Evolutionary conservation across 73 alveolate species (phyloP).

Genomic region (Paramecium pentaurelia): DNA sequence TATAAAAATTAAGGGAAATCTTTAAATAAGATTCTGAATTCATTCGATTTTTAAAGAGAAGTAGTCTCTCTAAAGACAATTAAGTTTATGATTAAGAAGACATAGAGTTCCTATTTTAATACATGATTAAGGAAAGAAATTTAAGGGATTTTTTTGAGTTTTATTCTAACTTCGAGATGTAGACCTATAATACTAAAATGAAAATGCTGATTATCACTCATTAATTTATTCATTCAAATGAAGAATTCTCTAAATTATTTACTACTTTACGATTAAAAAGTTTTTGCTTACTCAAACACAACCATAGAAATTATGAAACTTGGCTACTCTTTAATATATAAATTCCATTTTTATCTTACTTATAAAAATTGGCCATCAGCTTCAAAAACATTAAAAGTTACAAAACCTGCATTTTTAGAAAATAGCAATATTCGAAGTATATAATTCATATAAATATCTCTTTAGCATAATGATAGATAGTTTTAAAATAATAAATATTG

Average conservation of each 20-base stretch:
- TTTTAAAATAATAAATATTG: neutral
- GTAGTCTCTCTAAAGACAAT: slow-evolving; percentile 2
- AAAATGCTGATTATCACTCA: slow-evolving; percentile 36
- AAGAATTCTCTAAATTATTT: neutral
- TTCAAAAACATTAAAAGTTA: neutral
- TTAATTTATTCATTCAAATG: neutral
- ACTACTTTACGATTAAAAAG: neutral
- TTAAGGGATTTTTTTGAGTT: neutral
- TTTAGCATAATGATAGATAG: neutral
- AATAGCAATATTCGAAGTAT: neutral
- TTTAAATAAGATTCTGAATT: neutral
- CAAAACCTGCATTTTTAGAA: neutral
- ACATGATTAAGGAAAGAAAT: neutral
- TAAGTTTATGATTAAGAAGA: slow-evolving; percentile 9
- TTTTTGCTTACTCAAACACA: neutral
- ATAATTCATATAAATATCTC: neutral
- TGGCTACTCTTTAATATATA: neutral
- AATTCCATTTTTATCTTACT: slow-evolving; percentile 7
- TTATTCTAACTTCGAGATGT: neutral
- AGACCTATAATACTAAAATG: neutral
- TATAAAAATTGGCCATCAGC: slow-evolving; percentile 13
- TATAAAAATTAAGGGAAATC: neutral
- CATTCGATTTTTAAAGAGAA: neutral
- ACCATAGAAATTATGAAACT: neutral
- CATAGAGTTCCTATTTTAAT: neutral